Conservation (phyloP, 1,284 basidiomycete species). For the Singerocomus inundabilis region DNA sequence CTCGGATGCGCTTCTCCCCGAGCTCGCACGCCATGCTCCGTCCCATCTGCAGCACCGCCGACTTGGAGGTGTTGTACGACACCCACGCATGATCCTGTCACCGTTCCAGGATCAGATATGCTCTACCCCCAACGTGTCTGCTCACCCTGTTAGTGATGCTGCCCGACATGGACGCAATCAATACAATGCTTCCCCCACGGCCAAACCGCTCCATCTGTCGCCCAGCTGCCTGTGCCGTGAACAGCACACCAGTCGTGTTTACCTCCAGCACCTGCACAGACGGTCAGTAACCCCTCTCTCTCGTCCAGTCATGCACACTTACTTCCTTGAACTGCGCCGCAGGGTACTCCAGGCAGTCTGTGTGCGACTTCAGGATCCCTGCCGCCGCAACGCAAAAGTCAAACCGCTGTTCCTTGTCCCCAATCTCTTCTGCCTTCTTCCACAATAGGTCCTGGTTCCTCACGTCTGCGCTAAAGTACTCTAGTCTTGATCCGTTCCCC, state of each 20-base stretch:
- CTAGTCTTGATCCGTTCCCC: constrained; percentile 49
- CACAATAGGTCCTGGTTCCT: constrained; percentile 60
- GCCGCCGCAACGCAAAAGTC: constrained; percentile 78
- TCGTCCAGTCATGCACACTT: neutral
- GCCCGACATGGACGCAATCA: constrained; percentile 84
- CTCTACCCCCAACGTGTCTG: neutral
- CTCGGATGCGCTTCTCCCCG: constrained; percentile 66
- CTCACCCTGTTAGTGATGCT: constrained; percentile 77
- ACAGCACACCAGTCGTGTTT: constrained; percentile 76
- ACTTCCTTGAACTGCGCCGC: constrained; percentile 69
- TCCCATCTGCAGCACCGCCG: constrained; percentile 79
- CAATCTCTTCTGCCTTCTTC: constrained; percentile 56
- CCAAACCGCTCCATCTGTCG: constrained; percentile 72
- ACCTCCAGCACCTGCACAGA: constrained; percentile 65
- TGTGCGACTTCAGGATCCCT: constrained; percentile 65
- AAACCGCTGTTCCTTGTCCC: constrained; percentile 61
- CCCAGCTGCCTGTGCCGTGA: constrained; percentile 78
- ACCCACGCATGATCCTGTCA: constrained; percentile 67
- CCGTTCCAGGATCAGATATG: constrained; percentile 9
- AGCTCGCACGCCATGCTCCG: constrained; percentile 85
- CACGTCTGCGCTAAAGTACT: constrained; percentile 67
- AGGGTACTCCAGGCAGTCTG: constrained; percentile 69
- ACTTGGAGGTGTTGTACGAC: constrained; percentile 80
- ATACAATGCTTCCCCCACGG: constrained; percentile 74
- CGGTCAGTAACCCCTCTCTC: neutral